Conservation (phyloP, 345 rosid genomes). For the Pistacia atlantica region DNA sequence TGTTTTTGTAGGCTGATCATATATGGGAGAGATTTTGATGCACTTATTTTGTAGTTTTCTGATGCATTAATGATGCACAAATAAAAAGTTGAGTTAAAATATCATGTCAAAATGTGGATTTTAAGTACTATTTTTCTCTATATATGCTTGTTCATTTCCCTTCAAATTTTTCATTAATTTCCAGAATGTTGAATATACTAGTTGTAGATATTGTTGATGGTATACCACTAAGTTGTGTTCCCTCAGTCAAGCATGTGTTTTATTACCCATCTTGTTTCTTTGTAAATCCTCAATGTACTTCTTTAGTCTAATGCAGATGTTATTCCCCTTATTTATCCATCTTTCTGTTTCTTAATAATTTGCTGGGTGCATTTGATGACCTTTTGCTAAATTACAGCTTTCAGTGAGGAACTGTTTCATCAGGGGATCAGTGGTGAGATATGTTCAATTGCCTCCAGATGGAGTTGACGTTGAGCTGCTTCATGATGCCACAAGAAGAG, state of each 20-base stretch:
- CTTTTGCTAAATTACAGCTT: constrained; percentile 57
- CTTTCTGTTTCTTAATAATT: not conserved
- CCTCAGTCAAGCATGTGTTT: not conserved
- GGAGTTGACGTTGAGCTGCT: constrained; percentile 97
- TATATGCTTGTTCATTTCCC: not conserved
- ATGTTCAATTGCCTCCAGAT: constrained; percentile 93
- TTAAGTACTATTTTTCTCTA: no score
- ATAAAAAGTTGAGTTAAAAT: not conserved
- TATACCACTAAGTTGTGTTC: not conserved
- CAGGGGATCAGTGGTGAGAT: constrained; percentile 97
- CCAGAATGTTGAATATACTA: not conserved
- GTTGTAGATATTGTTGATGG: not conserved
- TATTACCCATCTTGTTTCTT: not conserved
- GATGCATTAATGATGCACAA: not conserved
- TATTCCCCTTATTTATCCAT: not conserved
- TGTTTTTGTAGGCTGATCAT: not conserved
- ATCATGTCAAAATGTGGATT: not conserved
- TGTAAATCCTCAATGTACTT: not conserved
- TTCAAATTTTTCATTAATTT: not conserved
- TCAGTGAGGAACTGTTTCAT: constrained; percentile 99
- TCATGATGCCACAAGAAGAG: constrained; percentile 99
- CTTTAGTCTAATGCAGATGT: not conserved
- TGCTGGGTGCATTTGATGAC: constrained; percentile 7
- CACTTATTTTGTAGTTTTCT: not conserved
- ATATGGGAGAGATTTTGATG: no score